A percentile compares a stretch with the other conserved stretches of the same genome.
Conservation (phyloP, 2,329 filamentous ascomycete genomes). For the Exophiala sp. region DNA sequence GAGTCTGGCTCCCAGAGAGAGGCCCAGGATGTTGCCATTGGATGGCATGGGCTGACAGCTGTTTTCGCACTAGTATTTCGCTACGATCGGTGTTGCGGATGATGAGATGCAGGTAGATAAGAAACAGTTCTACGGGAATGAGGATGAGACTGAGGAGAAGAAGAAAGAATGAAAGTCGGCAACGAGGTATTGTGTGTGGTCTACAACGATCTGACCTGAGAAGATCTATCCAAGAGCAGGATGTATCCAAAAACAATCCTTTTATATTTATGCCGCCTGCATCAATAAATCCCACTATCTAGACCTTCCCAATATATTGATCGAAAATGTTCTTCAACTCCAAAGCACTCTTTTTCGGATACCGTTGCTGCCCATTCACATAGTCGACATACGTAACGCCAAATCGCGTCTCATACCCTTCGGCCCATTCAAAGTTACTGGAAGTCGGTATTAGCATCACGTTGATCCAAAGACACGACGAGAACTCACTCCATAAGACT, state of each 20-base stretch:
- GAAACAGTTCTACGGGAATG: constrained; percentile 18
- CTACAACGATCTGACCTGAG: too few relatives aligned
- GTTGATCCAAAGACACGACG: constrained; percentile 15
- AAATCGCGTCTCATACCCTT: constrained; percentile 83
- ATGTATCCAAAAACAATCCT: too few relatives aligned
- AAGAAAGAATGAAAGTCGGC: neutral
- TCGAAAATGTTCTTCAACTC: constrained; percentile 69
- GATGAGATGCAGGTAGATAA: constrained; percentile 27
- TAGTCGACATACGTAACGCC: constrained; percentile 84
- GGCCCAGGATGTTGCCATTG: neutral
- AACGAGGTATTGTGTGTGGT: too few relatives aligned
- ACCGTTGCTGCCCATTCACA: constrained; percentile 69
- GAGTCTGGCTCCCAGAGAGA: constrained; percentile 6
- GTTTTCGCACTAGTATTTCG: constrained; percentile 21
- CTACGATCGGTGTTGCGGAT: constrained; percentile 27
- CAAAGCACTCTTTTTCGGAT: constrained; percentile 79
- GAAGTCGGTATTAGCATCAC: constrained; percentile 15
- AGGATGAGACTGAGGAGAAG: neutral
- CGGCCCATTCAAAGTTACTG: constrained; percentile 86
- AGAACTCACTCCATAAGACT: constrained; percentile 70
- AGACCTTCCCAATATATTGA: constrained; percentile 63
- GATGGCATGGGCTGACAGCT: neutral
- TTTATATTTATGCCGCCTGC: too few relatives aligned
- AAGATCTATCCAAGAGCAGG: too few relatives aligned
- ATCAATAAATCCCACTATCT: neutral